A percentile compares a stretch with the other conserved stretches of the same genome.
These are phyloP conservation scores for Trebouxia sp. DNA, from an alignment of 139 green algal species.

Conservation along the genomic window DNA sequence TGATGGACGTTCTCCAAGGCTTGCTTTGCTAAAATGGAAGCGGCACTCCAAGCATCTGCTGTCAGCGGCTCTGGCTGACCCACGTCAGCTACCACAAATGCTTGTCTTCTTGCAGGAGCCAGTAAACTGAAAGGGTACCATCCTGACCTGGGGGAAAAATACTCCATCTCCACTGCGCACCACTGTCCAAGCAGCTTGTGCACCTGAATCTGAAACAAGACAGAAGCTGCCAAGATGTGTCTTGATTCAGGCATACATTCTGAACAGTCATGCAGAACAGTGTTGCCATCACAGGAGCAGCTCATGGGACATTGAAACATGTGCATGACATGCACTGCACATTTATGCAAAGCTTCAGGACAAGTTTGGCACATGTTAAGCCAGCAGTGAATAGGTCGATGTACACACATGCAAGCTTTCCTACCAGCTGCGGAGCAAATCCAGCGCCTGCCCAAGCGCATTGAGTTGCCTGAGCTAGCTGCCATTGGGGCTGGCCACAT, in stretches of 20 bases:
- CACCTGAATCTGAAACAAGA: constrained; percentile 12
- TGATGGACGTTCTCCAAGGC: not conserved
- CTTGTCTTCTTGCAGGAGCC: not conserved
- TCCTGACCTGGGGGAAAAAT: not conserved
- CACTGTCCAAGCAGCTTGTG: constrained; percentile 5
- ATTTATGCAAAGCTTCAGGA: too few relatives aligned
- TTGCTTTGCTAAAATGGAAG: not conserved
- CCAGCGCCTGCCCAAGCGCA: constrained; percentile 5
- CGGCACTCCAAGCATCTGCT: not conserved
- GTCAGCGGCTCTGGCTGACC: constrained; percentile 8
- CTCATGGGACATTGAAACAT: too few relatives aligned
- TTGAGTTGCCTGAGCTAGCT: not conserved
- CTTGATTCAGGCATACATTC: not conserved
- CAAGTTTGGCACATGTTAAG: too few relatives aligned
- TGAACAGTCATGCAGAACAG: constrained; percentile 6
- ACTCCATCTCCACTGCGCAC: constrained; percentile 22
- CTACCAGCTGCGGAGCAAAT: constrained; percentile 12
- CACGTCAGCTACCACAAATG: not conserved
- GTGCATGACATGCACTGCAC: too few relatives aligned
- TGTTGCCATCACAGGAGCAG: constrained; percentile 13
- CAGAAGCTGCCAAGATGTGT: constrained; percentile 1
- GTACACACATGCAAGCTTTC: too few relatives aligned
- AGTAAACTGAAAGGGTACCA: not conserved
- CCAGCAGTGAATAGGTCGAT: too few relatives aligned
- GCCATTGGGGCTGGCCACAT: not conserved